Evolutionary conservation across 345 rosid genomes (phyloP).

Genomic region (Theobroma cacao): DNA sequence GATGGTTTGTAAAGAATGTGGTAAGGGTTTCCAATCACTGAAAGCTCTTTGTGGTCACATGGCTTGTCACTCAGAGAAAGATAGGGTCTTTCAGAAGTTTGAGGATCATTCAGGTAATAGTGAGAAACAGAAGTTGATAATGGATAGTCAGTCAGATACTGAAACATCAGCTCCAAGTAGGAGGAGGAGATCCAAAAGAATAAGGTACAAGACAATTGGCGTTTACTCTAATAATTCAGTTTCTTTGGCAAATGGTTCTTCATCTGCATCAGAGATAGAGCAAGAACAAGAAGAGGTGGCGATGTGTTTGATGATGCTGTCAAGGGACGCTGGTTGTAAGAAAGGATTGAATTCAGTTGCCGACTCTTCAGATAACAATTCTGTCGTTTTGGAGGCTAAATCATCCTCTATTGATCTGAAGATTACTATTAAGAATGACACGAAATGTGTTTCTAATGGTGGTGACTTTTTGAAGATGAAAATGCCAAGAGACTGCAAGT

Average conservation of each 20-base stretch:
- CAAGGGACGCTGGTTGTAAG: conserved; percentile 62
- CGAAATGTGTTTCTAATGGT: conserved; percentile 27
- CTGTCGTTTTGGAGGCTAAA: conserved; percentile 63
- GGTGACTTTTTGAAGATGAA: conserved; percentile 33
- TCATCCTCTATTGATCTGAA: conserved; percentile 51
- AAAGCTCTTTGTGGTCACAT: conserved; percentile 95
- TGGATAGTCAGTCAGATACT: conserved; percentile 69
- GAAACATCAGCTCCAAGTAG: conserved; percentile 62
- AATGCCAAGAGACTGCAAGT: conserved; percentile 25
- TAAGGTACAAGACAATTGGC: conserved; percentile 38
- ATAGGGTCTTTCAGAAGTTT: conserved; percentile 30
- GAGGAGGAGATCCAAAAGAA: conserved; percentile 61
- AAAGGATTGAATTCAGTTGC: conserved; percentile 51
- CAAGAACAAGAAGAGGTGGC: conserved; percentile 81
- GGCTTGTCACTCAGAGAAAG: conserved; percentile 83
- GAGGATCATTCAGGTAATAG: conserved; percentile 30
- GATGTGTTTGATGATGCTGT: conserved; percentile 77
- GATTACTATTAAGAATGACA: conserved; percentile 33
- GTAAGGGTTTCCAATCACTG: conserved; percentile 73
- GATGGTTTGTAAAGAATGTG: conserved; percentile 72
- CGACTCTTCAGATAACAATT: conserved; percentile 70
- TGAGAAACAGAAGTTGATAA: conserved; percentile 35
- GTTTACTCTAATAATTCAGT: conserved; percentile 28
- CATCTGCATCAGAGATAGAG: conserved; percentile 65
- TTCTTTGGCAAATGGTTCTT: conserved; percentile 38